A percentile compares a stretch with the other conserved stretches of the same genome.
Evolutionary conservation across 139 green algal species (phyloP).

Genomic region (Spirogloea muscicola): DNA sequence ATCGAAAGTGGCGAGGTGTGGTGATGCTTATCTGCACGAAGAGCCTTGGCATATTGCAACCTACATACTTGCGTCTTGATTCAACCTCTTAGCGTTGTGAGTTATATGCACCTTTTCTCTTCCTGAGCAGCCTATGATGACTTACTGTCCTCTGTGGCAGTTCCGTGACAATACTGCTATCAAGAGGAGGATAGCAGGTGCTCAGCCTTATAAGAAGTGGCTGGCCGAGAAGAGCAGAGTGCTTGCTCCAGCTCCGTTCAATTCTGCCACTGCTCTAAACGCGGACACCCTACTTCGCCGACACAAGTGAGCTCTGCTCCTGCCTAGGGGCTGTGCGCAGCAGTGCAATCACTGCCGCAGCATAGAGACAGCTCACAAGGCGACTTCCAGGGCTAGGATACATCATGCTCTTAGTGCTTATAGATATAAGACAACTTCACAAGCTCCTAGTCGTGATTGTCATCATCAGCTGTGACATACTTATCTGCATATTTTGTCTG

Average conservation of each 20-base stretch:
- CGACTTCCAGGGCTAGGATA: too few relatives aligned
- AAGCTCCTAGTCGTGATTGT: too few relatives aligned
- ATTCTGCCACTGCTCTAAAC: conserved; percentile 4
- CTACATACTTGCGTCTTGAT: not conserved
- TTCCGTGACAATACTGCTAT: conserved; percentile 86
- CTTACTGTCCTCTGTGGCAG: conserved; percentile 14
- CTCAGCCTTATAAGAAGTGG: conserved; percentile 83
- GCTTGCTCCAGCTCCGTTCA: conserved; percentile 12
- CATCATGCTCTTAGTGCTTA: too few relatives aligned
- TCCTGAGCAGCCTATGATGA: not conserved
- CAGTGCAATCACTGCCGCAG: too few relatives aligned
- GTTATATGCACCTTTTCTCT: not conserved
- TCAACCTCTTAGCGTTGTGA: not conserved
- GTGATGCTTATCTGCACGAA: not conserved
- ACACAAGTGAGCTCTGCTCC: conserved; percentile 25
- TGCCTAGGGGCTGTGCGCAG: too few relatives aligned
- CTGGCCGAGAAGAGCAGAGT: conserved; percentile 49
- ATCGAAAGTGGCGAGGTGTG: conserved; percentile 64
- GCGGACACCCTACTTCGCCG: not conserved
- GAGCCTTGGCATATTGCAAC: not conserved
- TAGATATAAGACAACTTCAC: too few relatives aligned
- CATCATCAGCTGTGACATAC: too few relatives aligned
- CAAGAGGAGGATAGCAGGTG: conserved; percentile 66
- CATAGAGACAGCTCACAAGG: too few relatives aligned
- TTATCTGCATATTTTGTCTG: too few relatives aligned